Percentiles rank a stretch among this genome's conserved stretches.
These are phyloP conservation scores for Phytopythium helicoides DNA, from an alignment of 352 stramenopile genomes.

Conservation along the genomic window DNA sequence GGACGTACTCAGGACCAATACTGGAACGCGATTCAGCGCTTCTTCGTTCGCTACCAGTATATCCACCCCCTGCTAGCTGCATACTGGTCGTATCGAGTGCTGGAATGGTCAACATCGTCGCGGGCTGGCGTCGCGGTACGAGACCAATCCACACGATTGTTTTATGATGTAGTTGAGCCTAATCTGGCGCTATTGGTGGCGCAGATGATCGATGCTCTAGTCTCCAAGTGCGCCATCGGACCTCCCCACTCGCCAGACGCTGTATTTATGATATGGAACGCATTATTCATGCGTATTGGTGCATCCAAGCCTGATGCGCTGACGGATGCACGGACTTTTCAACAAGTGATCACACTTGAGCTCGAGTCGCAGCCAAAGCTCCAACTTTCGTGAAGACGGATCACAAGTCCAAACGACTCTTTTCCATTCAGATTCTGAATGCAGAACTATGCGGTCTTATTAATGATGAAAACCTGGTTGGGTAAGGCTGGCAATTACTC, in stretches of 20 bases:
- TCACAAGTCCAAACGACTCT: no score
- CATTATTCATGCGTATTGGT: slow-evolving; percentile 46
- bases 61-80: slow-evolving; percentile 58
- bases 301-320: slow-evolving; percentile 12
- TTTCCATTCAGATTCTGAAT: no score
- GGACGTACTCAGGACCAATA: slow-evolving; percentile 67
- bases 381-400: slow-evolving; percentile 31
- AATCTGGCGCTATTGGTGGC: not conserved
- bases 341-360: slow-evolving; percentile 39
- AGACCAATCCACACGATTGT: not conserved
- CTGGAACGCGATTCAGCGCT: slow-evolving; percentile 81
- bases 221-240: slow-evolving; percentile 58
- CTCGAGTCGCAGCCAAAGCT: slow-evolving; percentile 54
- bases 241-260: slow-evolving; percentile 46
- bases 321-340: slow-evolving; percentile 25
- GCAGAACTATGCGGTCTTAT: no score
- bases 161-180: not conserved
- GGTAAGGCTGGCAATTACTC: no score
- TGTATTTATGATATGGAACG: slow-evolving; percentile 56
- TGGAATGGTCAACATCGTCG: slow-evolving; percentile 66
- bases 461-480: no score
- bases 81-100: slow-evolving; percentile 66
- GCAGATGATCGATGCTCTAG: slow-evolving; percentile 63
- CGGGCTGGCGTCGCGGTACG: slow-evolving; percentile 56
- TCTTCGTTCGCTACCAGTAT: slow-evolving; percentile 53